Evolutionary conservation across 371 early-diverging fungal species (phyloP).

Genomic region (Parasitella parasitica): DNA sequence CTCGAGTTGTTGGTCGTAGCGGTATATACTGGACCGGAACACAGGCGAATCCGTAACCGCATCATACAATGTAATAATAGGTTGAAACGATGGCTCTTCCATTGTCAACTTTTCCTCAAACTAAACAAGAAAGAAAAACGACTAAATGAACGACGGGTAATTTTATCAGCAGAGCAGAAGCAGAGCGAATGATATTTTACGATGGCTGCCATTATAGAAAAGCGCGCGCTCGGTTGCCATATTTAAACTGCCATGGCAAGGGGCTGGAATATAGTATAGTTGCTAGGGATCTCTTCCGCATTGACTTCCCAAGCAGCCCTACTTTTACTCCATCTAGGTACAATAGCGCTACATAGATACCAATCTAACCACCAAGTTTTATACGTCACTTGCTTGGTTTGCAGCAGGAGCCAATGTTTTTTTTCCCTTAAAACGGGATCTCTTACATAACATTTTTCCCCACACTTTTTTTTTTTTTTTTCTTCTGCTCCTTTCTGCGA

Average conservation of each 20-base stretch:
- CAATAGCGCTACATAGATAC: not conserved
- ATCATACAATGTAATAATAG: constrained; percentile 34
- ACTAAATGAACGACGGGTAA: not conserved
- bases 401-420: constrained; percentile 1
- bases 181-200: not conserved
- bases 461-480: constrained; percentile 4
- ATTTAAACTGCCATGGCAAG: not conserved
- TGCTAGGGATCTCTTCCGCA: no score
- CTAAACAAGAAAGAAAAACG: not conserved
- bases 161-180: not conserved
- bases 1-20: constrained; percentile 68
- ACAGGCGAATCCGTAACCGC: constrained; percentile 70
- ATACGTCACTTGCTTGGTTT: no score
- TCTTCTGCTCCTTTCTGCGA: not conserved
- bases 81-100: constrained; percentile 12
- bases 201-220: not conserved
- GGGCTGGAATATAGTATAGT: no score
- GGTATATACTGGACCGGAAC: constrained; percentile 59
- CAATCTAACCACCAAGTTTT: not conserved
- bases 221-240: not conserved
- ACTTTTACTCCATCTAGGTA: no score
- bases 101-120: not conserved
- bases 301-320: no score
- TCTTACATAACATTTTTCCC: not conserved
- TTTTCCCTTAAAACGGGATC: not conserved